Conservation (phyloP, 1,284 basidiomycete species). For the Puccinia novopanici region DNA sequence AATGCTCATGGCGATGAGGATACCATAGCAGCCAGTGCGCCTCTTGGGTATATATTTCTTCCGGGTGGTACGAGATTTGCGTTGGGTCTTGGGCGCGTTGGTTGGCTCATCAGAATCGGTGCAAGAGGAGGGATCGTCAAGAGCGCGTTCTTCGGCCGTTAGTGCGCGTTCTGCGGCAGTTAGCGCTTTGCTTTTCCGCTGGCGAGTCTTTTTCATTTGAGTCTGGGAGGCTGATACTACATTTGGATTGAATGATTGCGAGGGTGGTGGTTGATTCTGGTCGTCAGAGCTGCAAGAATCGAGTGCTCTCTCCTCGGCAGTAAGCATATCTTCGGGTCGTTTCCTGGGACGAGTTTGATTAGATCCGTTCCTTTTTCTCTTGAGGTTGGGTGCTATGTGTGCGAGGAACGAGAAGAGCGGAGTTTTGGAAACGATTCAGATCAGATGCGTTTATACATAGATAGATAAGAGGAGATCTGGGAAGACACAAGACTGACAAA, state of each 20-base stretch:
- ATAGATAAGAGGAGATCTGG: not conserved
- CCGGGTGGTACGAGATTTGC: conserved; percentile 15
- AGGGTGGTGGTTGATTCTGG: not conserved
- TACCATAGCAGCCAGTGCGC: conserved; percentile 57
- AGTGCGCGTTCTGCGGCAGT: conserved; percentile 4
- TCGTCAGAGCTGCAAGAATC: conserved; percentile 35
- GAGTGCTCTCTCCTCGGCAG: conserved; percentile 41
- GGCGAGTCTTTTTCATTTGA: conserved; percentile 7
- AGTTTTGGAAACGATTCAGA: not conserved
- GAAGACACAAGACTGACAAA: conserved; percentile 2
- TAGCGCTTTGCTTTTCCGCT: not conserved
- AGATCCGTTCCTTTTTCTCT: not conserved
- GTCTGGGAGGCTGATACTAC: not conserved
- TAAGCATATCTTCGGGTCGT: not conserved
- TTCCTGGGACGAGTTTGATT: not conserved
- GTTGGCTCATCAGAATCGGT: not conserved
- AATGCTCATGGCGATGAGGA: conserved; percentile 56
- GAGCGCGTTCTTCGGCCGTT: conserved; percentile 8
- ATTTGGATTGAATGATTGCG: not conserved
- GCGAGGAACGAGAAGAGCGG: too few relatives aligned
- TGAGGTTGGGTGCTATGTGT: not conserved
- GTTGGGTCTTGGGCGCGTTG: not conserved
- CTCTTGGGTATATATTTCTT: conserved; percentile 56
- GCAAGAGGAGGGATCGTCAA: not conserved
- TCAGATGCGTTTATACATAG: not conserved